These are phyloP conservation scores for Metschnikowia koreensis DNA, from an alignment of 805 yeast genomes.

Conservation along the genomic window DNA sequence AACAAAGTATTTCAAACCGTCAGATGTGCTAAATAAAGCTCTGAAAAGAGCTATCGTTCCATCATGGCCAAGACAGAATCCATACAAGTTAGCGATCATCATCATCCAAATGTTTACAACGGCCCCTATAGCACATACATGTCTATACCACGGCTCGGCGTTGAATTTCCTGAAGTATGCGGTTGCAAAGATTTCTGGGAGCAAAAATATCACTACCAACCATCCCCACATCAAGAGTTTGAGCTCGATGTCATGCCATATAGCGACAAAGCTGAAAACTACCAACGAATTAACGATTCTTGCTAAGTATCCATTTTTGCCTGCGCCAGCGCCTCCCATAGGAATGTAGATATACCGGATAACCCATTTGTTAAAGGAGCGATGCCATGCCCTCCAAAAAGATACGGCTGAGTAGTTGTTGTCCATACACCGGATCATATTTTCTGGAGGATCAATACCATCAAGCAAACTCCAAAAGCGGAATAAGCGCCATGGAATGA, in stretches of 20 bases:
- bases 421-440: conserved; percentile 94
- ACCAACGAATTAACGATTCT: conserved; percentile 75
- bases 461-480: conserved; percentile 92
- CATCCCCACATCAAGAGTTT: conserved; percentile 92
- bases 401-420: conserved; percentile 89
- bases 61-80: conserved; percentile 89
- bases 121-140: conserved; percentile 82
- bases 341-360: conserved; percentile 88
- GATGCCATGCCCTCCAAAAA: conserved; percentile 99
- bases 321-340: conserved; percentile 79
- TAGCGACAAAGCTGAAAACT: conserved; percentile 92
- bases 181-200: conserved; percentile 80
- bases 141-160: conserved; percentile 67
- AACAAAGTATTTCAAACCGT: conserved; percentile 64
- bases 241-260: conserved; percentile 97
- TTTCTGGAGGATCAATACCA: conserved; percentile 94
- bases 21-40: conserved; percentile 69
- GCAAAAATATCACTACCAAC: conserved; percentile 79
- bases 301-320: conserved; percentile 31
- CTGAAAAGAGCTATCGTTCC: conserved; percentile 67
- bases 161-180: conserved; percentile 39
- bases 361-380: conserved; percentile 89
- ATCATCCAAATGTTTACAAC: conserved; percentile 92
- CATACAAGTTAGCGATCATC: conserved; percentile 95
- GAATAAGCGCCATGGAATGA: conserved; percentile 95